phyloP scores from a whole-genome alignment of 2,329 filamentous ascomycete genomes.

The Aureobasidium sp. region DNA sequence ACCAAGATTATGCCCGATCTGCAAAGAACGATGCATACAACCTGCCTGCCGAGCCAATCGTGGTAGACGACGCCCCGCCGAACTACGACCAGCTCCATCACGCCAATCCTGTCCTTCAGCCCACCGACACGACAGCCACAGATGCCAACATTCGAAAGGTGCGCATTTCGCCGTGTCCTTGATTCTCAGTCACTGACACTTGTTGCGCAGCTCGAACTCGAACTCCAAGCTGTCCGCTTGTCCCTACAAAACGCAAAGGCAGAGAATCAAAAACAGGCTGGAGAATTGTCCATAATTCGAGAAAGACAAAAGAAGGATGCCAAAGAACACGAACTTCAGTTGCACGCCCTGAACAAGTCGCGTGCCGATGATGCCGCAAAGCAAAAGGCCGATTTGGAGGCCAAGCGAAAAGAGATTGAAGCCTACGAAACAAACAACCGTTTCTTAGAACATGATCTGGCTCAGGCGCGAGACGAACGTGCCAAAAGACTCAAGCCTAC shows the following conservation, averaged over 20 bases:
- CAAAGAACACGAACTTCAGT: slow-evolving; percentile 68
- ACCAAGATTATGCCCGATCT: background rate
- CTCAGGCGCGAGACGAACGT: slow-evolving; percentile 56
- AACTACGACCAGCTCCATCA: background rate
- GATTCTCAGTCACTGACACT: background rate
- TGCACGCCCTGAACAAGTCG: slow-evolving; percentile 67
- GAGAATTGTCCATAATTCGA: slow-evolving; percentile 80
- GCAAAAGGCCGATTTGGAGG: slow-evolving; percentile 70
- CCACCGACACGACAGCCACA: background rate
- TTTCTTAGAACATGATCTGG: slow-evolving; percentile 78
- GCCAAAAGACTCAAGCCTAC: slow-evolving; percentile 49
- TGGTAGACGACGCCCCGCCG: background rate
- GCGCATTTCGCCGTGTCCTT: background rate
- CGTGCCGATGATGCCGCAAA: slow-evolving; percentile 71
- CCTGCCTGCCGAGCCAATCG: background rate
- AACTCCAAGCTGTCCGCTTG: slow-evolving; percentile 42
- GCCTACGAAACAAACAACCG: slow-evolving; percentile 73
- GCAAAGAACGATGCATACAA: background rate
- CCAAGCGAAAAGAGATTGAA: slow-evolving; percentile 70
- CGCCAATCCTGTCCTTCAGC: background rate
- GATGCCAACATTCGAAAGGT: slow-evolving; percentile 4
- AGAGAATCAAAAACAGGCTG: slow-evolving; percentile 68
- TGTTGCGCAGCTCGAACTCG: slow-evolving; percentile 45
- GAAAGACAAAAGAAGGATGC: slow-evolving; percentile 70
- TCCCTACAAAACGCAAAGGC: slow-evolving; percentile 47